Evolutionary conservation across 2,329 filamentous ascomycete species (phyloP).

Genomic region (Westerdykella aurantiaca): DNA sequence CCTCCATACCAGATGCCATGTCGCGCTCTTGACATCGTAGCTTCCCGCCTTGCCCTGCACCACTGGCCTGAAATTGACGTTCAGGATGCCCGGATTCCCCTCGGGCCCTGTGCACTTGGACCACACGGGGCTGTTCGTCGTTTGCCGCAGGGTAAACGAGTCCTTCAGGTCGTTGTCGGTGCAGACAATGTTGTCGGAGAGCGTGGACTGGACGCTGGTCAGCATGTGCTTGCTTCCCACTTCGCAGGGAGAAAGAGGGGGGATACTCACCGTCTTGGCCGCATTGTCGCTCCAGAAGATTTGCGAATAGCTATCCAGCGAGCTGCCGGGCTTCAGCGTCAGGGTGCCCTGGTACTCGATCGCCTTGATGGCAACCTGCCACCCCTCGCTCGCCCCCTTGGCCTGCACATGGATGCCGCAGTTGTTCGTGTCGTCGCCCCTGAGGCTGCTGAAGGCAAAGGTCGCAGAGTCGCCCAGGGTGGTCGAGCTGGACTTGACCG

Average conservation of each 20-base stretch:
- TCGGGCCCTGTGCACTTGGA: slow-evolving; percentile 24
- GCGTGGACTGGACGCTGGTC: slow-evolving; percentile 9
- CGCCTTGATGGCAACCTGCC: slow-evolving; percentile 26
- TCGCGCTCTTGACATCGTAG: slow-evolving; percentile 26
- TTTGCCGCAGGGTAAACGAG: slow-evolving; percentile 19
- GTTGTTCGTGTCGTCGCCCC: slow-evolving; percentile 21
- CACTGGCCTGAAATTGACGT: slow-evolving; percentile 27
- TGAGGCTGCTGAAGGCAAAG: slow-evolving; percentile 22
- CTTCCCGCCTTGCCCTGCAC: slow-evolving; percentile 20
- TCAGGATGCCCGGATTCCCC: slow-evolving; percentile 26
- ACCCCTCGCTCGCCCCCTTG: slow-evolving; percentile 18
- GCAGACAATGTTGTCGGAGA: slow-evolving; percentile 17
- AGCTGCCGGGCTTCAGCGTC: slow-evolving; percentile 16
- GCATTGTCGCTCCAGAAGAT: slow-evolving; percentile 29
- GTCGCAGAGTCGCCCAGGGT: slow-evolving; percentile 18
- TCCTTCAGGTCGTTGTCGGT: slow-evolving; percentile 23
- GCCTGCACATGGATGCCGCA: slow-evolving; percentile 28
- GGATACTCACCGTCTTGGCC: slow-evolving; percentile 20
- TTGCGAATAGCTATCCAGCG: slow-evolving; percentile 20
- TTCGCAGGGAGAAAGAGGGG: neutral
- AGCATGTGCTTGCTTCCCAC: neutral
- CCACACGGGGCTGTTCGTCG: slow-evolving; percentile 16
- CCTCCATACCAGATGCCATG: slow-evolving; percentile 25
- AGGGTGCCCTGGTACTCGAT: slow-evolving; percentile 22
- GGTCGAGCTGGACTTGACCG: slow-evolving; percentile 12